Evolutionary conservation across 192 early-diverging fungal species (phyloP).

Genomic region (Oehlia diaphana): DNA sequence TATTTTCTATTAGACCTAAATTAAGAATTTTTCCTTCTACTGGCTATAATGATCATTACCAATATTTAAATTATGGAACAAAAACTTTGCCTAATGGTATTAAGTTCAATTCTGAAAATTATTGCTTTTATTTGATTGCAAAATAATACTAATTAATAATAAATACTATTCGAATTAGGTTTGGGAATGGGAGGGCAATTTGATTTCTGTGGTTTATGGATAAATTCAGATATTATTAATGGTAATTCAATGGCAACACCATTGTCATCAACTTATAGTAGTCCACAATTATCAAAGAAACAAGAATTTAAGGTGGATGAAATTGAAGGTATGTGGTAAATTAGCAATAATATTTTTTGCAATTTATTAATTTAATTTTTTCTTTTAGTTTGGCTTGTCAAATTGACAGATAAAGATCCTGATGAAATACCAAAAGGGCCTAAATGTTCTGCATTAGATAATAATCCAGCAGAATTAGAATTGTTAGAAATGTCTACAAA

Average conservation of each 20-base stretch:
- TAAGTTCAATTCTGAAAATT: constrained; percentile 29
- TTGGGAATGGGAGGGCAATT: constrained; percentile 76
- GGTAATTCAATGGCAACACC: no score
- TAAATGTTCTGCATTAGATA: no score
- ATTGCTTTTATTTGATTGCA: not conserved
- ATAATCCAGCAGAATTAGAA: no score
- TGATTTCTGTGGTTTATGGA: constrained; percentile 71
- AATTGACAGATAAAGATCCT: constrained; percentile 37
- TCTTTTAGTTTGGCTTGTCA: constrained; percentile 63
- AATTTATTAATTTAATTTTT: constrained; percentile 8
- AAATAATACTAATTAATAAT: constrained; percentile 6
- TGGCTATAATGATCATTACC: constrained; percentile 62
- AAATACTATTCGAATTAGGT: constrained; percentile 30
- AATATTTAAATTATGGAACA: no score
- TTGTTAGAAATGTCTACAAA: no score
- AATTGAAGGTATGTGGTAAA: not conserved
- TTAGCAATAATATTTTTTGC: not conserved
- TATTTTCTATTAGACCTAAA: constrained; percentile 47
- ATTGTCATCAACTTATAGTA: no score
- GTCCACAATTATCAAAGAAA: no score
- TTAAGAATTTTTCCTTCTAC: constrained; percentile 37
- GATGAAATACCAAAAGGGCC: no score
- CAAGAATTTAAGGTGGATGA: no score
- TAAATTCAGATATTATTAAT: constrained; percentile 56
- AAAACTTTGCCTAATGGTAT: constrained; percentile 54